Percentiles rank a stretch among this genome's conserved stretches.
These are phyloP conservation scores for Kodamaea nitidulidarum DNA, from an alignment of 805 yeast species.

Conservation along the genomic window DNA sequence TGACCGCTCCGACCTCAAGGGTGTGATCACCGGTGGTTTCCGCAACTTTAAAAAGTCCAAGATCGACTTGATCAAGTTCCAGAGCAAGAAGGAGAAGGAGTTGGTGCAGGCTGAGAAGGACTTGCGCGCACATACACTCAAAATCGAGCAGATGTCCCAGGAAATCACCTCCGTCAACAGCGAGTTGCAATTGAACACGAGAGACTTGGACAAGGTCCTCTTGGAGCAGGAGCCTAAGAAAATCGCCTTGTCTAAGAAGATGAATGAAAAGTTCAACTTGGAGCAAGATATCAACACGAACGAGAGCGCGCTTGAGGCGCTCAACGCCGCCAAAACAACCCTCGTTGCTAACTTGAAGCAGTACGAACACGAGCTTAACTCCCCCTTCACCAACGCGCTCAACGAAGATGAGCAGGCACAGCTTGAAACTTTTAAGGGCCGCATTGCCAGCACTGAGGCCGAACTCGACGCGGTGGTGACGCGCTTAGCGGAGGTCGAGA, in stretches of 20 bases:
- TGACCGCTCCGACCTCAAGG: conserved; percentile 78
- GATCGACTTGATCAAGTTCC: conserved; percentile 61
- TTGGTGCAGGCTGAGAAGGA: conserved; percentile 37
- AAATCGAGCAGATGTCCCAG: conserved; percentile 45
- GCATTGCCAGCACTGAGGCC: conserved; percentile 37
- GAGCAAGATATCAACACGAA: conserved; percentile 42
- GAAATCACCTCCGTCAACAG: conserved; percentile 49
- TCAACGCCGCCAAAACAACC: conserved; percentile 29
- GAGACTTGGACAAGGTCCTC: conserved; percentile 41
- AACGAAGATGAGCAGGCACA: conserved; percentile 45
- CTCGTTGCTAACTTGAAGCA: conserved; percentile 38
- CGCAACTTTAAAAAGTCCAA: conserved; percentile 65
- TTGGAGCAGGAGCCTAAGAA: conserved; percentile 42
- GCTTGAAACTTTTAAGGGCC: conserved; percentile 30
- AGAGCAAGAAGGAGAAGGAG: conserved; percentile 50
- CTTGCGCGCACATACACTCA: conserved; percentile 33
- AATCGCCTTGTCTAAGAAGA: conserved; percentile 38
- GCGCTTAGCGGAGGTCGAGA: conserved; percentile 42
- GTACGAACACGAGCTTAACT: conserved; percentile 45
- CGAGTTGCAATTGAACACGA: conserved; percentile 31
- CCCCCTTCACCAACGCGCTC: conserved; percentile 53
- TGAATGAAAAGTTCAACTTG: conserved; percentile 37
- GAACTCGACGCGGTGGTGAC: conserved; percentile 39
- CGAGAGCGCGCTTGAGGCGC: conserved; percentile 31
- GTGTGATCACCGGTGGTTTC: conserved; percentile 86